Evolutionary conservation across 768 basidiomycete species (phyloP).

Genomic region (Tulasnella sp.): DNA sequence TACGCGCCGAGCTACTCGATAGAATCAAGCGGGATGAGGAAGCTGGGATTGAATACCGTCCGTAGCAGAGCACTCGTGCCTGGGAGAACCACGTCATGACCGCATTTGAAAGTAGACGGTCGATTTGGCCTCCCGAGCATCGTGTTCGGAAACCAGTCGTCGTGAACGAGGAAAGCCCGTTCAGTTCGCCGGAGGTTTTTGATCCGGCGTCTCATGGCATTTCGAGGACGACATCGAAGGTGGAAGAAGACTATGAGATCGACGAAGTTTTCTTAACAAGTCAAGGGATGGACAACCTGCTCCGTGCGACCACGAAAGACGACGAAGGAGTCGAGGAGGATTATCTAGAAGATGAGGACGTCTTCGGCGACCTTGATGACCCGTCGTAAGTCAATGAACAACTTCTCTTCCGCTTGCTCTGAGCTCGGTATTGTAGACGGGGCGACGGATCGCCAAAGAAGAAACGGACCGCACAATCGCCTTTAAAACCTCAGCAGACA

Average conservation of each 20-base stretch:
- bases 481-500: not conserved
- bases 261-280: constrained; percentile 41
- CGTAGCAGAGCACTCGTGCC: constrained; percentile 20
- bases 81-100: constrained; percentile 79
- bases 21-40: constrained; percentile 43
- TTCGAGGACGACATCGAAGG: not conserved
- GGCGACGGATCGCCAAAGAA: not conserved
- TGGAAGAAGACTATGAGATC: constrained; percentile 29
- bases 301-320: constrained; percentile 21
- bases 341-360: not conserved
- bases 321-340: constrained; percentile 6
- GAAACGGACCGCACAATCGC: not conserved
- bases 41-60: constrained; percentile 18
- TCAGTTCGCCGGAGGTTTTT: constrained; percentile 7
- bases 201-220: not conserved
- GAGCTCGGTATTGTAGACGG: not conserved
- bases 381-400: not conserved
- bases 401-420: not conserved
- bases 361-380: not conserved
- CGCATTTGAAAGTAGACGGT: constrained; percentile 81
- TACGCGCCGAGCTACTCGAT: constrained; percentile 59
- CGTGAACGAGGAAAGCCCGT: constrained; percentile 10
- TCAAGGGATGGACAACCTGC: constrained; percentile 35
- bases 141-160: constrained; percentile 43
- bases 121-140: constrained; percentile 60